These are phyloP conservation scores for Umbilicus rupestris DNA, from an alignment of 164 flowering plant species.

Conservation along the genomic window DNA sequence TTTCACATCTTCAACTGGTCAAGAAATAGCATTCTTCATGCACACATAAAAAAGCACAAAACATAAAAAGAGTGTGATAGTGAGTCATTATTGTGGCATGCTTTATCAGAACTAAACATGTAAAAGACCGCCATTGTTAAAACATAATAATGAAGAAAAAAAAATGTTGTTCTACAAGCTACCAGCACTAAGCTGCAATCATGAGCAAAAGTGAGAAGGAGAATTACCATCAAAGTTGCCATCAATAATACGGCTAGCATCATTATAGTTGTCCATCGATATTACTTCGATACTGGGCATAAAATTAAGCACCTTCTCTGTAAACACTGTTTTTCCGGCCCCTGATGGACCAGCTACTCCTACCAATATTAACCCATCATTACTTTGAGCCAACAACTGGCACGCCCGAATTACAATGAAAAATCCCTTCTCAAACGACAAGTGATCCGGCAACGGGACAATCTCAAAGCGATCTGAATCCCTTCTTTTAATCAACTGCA, in stretches of 20 bases:
- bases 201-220: constrained; percentile 5
- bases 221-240: constrained; percentile 87
- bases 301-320: constrained; percentile 85
- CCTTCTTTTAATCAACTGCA: constrained; percentile 58
- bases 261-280: constrained; percentile 92
- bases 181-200: not conserved
- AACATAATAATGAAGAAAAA: too few species aligned
- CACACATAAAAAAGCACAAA: too few species aligned
- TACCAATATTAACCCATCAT: constrained; percentile 68
- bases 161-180: not conserved
- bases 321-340: constrained; percentile 90
- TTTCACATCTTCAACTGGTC: not conserved
- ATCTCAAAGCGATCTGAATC: constrained; percentile 73
- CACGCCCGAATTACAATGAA: constrained; percentile 86
- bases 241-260: constrained; percentile 78
- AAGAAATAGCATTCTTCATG: not conserved
- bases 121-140: too few species aligned
- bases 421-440: constrained; percentile 93
- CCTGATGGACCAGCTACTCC: constrained; percentile 98
- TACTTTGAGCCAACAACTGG: constrained; percentile 81
- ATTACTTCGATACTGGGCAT: constrained; percentile 92
- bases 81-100: too few species aligned
- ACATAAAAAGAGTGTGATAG: too few species aligned
- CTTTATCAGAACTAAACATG: too few species aligned
- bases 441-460: constrained; percentile 51